Conservation (phyloP, 2,329 filamentous ascomycete species). For the Paraconiothyrium brasiliense region DNA sequence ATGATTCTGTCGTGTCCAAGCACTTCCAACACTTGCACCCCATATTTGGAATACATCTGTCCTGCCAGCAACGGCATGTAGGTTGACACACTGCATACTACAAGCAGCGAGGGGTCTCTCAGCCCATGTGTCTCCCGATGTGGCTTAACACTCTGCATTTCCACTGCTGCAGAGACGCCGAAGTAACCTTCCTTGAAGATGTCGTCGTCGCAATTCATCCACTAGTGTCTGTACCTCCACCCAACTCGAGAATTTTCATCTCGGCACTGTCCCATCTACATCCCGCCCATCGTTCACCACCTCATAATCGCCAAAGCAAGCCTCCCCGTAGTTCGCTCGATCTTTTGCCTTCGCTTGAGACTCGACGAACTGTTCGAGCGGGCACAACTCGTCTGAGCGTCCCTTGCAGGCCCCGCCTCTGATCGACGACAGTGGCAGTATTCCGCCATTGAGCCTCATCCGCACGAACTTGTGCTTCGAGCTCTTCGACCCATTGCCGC, state of each 20-base stretch:
- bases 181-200: neutral
- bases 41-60: too few species aligned
- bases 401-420: slow-evolving; percentile 15
- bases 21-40: too few species aligned
- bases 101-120: neutral
- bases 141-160: neutral
- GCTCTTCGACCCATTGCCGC: neutral
- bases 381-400: slow-evolving; percentile 12
- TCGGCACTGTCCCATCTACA: slow-evolving; percentile 18
- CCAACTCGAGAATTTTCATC: neutral
- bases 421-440: slow-evolving; percentile 16
- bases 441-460: slow-evolving; percentile 15
- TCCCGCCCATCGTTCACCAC: slow-evolving; percentile 14
- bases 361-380: slow-evolving; percentile 13
- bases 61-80: too few species aligned
- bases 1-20: too few species aligned
- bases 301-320: slow-evolving; percentile 19
- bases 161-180: neutral
- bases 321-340: slow-evolving; percentile 15
- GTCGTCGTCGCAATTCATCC: neutral
- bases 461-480: slow-evolving; percentile 15
- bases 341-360: slow-evolving; percentile 15
- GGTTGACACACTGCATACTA: neutral
- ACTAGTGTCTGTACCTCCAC: neutral
- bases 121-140: neutral